Conservation (phyloP, 306 rosid species). For the Benincasa hispida region DNA sequence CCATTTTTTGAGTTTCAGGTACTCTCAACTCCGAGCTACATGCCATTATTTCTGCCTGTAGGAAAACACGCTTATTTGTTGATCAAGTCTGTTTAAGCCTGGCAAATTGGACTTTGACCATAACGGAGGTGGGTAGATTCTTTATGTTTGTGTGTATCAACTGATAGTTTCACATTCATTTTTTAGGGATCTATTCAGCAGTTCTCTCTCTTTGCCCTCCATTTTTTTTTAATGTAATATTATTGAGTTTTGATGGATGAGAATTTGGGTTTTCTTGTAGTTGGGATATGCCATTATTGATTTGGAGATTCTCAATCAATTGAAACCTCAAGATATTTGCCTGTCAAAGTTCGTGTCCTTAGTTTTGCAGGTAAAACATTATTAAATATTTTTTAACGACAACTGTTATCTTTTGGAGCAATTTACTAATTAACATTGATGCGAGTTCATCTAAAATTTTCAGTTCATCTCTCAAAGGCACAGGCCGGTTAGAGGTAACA, state of each 20-base stretch:
- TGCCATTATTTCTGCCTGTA: conserved; percentile 59
- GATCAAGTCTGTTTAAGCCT: conserved; percentile 43
- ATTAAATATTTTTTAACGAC: neutral
- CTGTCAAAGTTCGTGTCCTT: conserved; percentile 52
- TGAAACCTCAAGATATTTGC: conserved; percentile 40
- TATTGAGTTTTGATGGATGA: conserved; percentile 1
- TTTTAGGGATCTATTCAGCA: neutral
- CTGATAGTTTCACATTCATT: neutral
- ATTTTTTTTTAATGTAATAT: neutral
- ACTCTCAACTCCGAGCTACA: conserved; percentile 64
- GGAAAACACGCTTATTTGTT: conserved; percentile 48
- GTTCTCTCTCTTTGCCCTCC: neutral
- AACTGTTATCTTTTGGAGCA: neutral
- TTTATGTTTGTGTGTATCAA: neutral
- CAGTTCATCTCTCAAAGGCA: conserved; percentile 89
- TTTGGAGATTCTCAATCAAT: conserved; percentile 45
- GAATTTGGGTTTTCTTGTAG: conserved; percentile 31
- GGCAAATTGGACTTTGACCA: conserved; percentile 33
- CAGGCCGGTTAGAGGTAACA: conserved; percentile 65
- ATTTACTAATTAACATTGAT: neutral
- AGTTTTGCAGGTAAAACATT: conserved; percentile 58
- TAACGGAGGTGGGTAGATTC: conserved; percentile 41
- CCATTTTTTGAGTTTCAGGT: conserved; percentile 32
- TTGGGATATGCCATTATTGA: conserved; percentile 73
- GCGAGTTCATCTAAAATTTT: conserved; percentile 15